Conservation (phyloP, 177 flowering plant genomes). For the Vitis hybrid region DNA sequence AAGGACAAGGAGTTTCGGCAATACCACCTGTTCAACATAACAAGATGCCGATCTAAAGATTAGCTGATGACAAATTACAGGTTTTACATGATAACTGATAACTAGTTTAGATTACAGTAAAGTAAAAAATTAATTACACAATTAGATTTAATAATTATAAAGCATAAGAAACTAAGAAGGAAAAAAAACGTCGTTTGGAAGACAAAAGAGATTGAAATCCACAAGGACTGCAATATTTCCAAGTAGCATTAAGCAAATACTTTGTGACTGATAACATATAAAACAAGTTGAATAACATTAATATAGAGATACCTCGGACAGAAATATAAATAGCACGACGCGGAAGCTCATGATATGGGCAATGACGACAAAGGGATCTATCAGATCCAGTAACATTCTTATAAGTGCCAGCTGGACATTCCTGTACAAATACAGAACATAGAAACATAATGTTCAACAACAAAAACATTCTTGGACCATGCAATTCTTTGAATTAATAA, state of each 20-base stretch:
- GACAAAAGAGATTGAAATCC: background rate
- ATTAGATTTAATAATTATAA: background rate
- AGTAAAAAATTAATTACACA: background rate
- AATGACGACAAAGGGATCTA: conserved; percentile 57
- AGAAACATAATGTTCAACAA: background rate
- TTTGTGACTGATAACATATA: background rate
- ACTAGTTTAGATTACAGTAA: background rate
- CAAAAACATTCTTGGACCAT: background rate
- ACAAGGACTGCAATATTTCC: background rate
- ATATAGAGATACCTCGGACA: conserved; percentile 65
- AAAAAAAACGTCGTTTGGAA: background rate
- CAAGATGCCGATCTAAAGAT: background rate
- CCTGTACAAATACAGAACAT: conserved; percentile 38
- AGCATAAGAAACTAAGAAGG: background rate
- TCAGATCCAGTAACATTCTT: conserved; percentile 89
- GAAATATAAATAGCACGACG: conserved; percentile 68
- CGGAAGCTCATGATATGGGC: conserved; percentile 87
- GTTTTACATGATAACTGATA: background rate
- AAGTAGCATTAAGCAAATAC: background rate
- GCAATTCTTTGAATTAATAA: too few species aligned
- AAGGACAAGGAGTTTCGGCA: conserved; percentile 90
- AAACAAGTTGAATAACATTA: background rate
- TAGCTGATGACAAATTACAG: background rate
- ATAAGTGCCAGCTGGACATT: conserved; percentile 91
- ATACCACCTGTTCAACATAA: conserved; percentile 71